Percentiles rank a stretch among this genome's conserved stretches.
Conservation (phyloP, 495 filamentous ascomycete species). For the Penicillium daleae region DNA sequence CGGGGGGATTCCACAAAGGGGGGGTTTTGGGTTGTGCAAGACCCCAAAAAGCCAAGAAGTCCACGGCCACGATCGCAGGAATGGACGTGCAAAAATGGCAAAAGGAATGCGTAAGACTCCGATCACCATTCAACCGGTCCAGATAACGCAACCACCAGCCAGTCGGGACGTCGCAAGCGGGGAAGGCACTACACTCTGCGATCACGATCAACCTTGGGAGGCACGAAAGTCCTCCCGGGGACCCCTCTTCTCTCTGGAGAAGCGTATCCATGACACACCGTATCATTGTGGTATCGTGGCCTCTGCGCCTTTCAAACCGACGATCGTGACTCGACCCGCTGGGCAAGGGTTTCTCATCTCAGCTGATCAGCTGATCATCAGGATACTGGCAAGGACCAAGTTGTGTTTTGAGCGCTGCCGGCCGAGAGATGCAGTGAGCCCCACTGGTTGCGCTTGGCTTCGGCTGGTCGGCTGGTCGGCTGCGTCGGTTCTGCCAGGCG, state of each 20-base stretch:
- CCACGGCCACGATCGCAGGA: slow-evolving; percentile 13
- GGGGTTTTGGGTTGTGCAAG: neutral
- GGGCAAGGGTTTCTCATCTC: neutral
- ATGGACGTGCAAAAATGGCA: neutral
- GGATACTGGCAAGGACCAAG: neutral
- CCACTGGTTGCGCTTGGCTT: slow-evolving; percentile 26
- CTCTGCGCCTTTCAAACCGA: neutral
- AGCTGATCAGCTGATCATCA: slow-evolving; percentile 6
- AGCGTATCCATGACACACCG: neutral
- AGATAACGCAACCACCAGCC: slow-evolving; percentile 37
- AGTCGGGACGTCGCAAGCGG: slow-evolving; percentile 28
- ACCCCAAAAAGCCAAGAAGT: slow-evolving; percentile 20
- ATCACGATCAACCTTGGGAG: neutral
- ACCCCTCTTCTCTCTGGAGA: neutral
- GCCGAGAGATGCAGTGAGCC: slow-evolving; percentile 23
- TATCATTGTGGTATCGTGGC: neutral
- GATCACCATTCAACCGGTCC: slow-evolving; percentile 24
- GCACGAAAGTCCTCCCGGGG: neutral
- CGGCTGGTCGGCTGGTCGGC: slow-evolving; percentile 35
- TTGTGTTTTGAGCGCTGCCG: slow-evolving; percentile 7
- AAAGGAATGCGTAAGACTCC: slow-evolving; percentile 23
- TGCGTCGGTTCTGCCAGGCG: slow-evolving; percentile 23
- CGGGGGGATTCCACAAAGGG: neutral
- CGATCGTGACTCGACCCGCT: slow-evolving; percentile 7
- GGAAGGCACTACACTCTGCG: neutral